phyloP scores from a whole-genome alignment of 2,329 filamentous ascomycete genomes.

The Arthrocladium fulminans region DNA sequence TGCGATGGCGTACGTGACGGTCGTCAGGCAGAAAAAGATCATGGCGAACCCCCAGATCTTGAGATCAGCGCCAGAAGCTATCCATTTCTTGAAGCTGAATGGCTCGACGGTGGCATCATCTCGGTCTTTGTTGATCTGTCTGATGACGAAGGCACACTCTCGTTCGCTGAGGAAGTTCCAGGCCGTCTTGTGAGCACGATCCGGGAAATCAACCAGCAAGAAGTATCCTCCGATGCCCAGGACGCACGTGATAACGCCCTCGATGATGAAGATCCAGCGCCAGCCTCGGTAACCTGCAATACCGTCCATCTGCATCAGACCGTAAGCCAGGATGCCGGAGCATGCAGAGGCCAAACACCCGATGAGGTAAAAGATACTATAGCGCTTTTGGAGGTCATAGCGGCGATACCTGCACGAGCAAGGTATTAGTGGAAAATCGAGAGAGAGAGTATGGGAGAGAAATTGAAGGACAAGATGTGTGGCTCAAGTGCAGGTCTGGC shows the following conservation, averaged over 20 bases:
- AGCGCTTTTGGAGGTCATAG: slow-evolving; percentile 31
- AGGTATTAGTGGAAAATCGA: slow-evolving; percentile 53
- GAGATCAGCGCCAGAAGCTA: slow-evolving; percentile 38
- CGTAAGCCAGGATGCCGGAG: slow-evolving; percentile 38
- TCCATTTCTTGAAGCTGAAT: slow-evolving; percentile 41
- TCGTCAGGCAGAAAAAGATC: slow-evolving; percentile 52
- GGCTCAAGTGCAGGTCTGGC: too few species aligned
- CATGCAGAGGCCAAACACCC: slow-evolving; percentile 41
- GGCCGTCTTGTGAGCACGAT: slow-evolving; percentile 16
- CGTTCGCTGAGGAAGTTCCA: slow-evolving; percentile 25
- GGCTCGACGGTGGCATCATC: slow-evolving; percentile 43
- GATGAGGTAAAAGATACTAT: slow-evolving; percentile 42
- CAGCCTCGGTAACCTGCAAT: slow-evolving; percentile 45
- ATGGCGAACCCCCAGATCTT: slow-evolving; percentile 49
- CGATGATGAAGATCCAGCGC: slow-evolving; percentile 53
- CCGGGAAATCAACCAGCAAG: slow-evolving; percentile 32
- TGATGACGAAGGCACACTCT: slow-evolving; percentile 25
- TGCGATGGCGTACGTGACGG: slow-evolving; percentile 66
- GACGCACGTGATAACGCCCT: slow-evolving; percentile 26
- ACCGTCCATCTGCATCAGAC: slow-evolving; percentile 31
- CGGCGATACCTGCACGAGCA: slow-evolving; percentile 29
- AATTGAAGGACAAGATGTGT: too few species aligned
- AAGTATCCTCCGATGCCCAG: slow-evolving; percentile 22
- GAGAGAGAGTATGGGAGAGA: not conserved
- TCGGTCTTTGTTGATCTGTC: slow-evolving; percentile 45